Evolutionary conservation across 2,329 filamentous ascomycete genomes (phyloP).

Genomic region (Pyrenophora teres): DNA sequence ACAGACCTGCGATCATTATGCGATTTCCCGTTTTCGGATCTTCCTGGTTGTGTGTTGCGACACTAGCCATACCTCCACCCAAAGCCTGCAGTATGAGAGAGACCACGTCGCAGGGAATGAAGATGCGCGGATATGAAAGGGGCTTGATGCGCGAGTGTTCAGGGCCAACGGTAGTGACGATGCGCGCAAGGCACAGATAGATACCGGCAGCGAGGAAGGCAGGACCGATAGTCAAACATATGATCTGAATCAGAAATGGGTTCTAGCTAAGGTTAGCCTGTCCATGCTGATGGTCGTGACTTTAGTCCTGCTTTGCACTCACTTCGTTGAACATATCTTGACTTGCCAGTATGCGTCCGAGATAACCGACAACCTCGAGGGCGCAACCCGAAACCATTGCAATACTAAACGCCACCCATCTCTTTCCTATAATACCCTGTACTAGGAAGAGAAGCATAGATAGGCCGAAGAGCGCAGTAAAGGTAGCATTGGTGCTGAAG

Average conservation of each 20-base stretch:
- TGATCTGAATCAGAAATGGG: constrained; percentile 70
- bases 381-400: constrained; percentile 62
- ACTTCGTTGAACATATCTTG: constrained; percentile 60
- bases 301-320: neutral
- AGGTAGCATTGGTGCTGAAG: constrained; percentile 48
- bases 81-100: constrained; percentile 53
- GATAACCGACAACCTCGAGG: constrained; percentile 66
- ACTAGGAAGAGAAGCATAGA: constrained; percentile 46
- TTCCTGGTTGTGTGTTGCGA: constrained; percentile 36
- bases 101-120: constrained; percentile 56
- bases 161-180: constrained; percentile 48
- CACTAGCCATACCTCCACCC: constrained; percentile 51
- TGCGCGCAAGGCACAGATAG: constrained; percentile 63
- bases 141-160: constrained; percentile 52
- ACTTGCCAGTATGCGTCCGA: constrained; percentile 62
- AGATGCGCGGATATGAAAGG: constrained; percentile 55
- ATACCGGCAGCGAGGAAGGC: constrained; percentile 67
- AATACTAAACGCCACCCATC: constrained; percentile 51
- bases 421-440: constrained; percentile 46
- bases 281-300: neutral
- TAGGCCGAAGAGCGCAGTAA: constrained; percentile 52
- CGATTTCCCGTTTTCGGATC: constrained; percentile 48
- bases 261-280: constrained; percentile 37
- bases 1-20: constrained; percentile 54
- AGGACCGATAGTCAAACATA: constrained; percentile 60